phyloP scores from a whole-genome alignment of 1,284 basidiomycete genomes.

The Irpex sp. region DNA sequence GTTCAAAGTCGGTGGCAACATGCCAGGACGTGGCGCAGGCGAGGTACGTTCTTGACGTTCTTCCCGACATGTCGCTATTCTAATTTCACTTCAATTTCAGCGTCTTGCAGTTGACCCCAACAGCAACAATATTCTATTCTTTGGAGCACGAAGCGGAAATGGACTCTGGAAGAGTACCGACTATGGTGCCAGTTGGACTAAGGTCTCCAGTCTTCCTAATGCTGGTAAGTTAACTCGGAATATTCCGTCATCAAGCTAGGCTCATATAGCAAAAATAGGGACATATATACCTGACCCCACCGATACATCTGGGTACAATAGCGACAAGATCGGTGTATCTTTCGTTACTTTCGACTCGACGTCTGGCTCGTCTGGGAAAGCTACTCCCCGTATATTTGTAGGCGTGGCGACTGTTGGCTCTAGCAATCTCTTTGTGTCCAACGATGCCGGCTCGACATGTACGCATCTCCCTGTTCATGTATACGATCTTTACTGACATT shows the following conservation, averaged over 20 bases:
- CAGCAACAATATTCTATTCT: conserved; percentile 55
- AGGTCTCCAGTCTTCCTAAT: conserved; percentile 52
- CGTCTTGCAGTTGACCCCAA: conserved; percentile 63
- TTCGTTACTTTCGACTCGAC: conserved; percentile 66
- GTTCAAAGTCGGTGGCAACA: conserved; percentile 67
- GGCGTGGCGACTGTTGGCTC: conserved; percentile 57
- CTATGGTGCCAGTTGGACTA: conserved; percentile 50
- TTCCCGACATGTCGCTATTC: neutral
- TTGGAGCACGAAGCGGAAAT: conserved; percentile 59
- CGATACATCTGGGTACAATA: conserved; percentile 54
- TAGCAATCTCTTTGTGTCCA: conserved; percentile 52
- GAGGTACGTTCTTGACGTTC: conserved; percentile 21
- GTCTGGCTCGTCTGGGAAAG: conserved; percentile 45
- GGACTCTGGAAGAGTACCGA: conserved; percentile 66
- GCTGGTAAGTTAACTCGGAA: conserved; percentile 35
- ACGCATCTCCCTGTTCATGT: conserved; percentile 12
- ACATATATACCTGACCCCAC: conserved; percentile 53
- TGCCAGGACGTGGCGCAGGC: conserved; percentile 60
- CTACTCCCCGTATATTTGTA: conserved; percentile 66
- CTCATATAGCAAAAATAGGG: conserved; percentile 30
- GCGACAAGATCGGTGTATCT: conserved; percentile 50
- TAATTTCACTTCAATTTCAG: conserved; percentile 24
- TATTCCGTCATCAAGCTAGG: neutral
- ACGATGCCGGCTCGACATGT: conserved; percentile 58
- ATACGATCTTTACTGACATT: conserved; percentile 1